Evolutionary conservation across 2,329 filamentous ascomycete genomes (phyloP).

Genomic region (Huntiella savannae): DNA sequence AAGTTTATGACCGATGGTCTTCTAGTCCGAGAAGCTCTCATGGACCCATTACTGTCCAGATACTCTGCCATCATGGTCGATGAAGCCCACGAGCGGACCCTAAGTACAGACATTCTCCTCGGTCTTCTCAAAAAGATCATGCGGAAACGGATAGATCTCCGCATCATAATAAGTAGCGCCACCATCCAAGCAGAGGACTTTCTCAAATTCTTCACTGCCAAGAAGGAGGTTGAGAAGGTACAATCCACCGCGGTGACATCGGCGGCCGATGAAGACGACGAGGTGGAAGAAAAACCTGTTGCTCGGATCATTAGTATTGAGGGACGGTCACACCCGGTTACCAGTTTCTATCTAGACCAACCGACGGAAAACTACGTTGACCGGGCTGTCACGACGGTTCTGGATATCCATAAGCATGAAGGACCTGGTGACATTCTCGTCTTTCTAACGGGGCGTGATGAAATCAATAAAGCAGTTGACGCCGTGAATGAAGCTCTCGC

Average conservation of each 20-base stretch:
- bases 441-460: constrained; percentile 81
- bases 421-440: constrained; percentile 71
- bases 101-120: constrained; percentile 80
- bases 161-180: constrained; percentile 82
- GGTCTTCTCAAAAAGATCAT: constrained; percentile 82
- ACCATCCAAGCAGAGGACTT: constrained; percentile 83
- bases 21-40: constrained; percentile 74
- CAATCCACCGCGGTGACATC: constrained; percentile 26
- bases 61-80: constrained; percentile 98
- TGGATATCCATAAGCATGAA: constrained; percentile 73
- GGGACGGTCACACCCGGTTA: constrained; percentile 74
- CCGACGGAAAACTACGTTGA: constrained; percentile 78
- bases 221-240: not conserved
- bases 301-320: constrained; percentile 37
- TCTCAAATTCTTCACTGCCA: constrained; percentile 47
- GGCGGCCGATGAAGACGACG: constrained; percentile 7
- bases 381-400: constrained; percentile 59
- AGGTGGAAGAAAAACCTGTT: not conserved
- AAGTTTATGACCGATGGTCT: constrained; percentile 93
- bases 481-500: constrained; percentile 25
- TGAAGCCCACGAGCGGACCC: constrained; percentile 83
- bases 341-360: constrained; percentile 59
- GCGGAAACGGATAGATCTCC: constrained; percentile 58
- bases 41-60: constrained; percentile 74
- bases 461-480: constrained; percentile 45